Evolutionary conservation across 257 asterid species (phyloP).

Genomic region (Leptodermis oblonga): DNA sequence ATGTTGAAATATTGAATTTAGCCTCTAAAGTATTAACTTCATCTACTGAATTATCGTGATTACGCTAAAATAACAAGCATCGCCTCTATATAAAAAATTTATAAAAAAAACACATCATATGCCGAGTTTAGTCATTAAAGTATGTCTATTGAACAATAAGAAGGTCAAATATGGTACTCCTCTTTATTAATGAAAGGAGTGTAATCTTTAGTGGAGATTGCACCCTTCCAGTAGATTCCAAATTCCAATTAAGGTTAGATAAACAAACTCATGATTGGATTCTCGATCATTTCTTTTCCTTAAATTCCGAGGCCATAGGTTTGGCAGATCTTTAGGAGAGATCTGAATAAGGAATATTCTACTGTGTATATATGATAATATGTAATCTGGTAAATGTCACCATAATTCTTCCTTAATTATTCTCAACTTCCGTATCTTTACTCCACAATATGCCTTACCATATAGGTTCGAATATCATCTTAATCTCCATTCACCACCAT

Average conservation of each 20-base stretch:
- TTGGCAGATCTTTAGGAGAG: neutral
- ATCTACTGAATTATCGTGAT: no score
- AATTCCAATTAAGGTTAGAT: neutral
- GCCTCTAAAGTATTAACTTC: no score
- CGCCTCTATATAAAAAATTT: no score
- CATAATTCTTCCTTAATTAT: neutral
- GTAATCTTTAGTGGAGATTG: neutral
- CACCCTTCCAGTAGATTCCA: neutral
- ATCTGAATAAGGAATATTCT: slow-evolving; percentile 16
- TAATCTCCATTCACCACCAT: neutral
- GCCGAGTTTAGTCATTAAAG: no score
- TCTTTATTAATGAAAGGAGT: no score
- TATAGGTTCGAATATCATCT: neutral
- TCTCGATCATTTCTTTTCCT: neutral
- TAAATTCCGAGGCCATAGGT: slow-evolving; percentile 9
- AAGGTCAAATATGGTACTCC: no score
- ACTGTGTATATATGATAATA: no score
- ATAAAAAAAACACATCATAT: no score
- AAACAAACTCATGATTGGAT: neutral
- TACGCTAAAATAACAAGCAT: no score
- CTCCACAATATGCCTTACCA: slow-evolving; percentile 5
- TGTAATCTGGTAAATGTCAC: neutral
- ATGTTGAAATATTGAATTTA: no score
- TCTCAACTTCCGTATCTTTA: neutral
- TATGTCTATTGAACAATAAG: no score